Base-by-base conservation (phyloP, 331 rosid species). In the Ulmus americana region DNA sequence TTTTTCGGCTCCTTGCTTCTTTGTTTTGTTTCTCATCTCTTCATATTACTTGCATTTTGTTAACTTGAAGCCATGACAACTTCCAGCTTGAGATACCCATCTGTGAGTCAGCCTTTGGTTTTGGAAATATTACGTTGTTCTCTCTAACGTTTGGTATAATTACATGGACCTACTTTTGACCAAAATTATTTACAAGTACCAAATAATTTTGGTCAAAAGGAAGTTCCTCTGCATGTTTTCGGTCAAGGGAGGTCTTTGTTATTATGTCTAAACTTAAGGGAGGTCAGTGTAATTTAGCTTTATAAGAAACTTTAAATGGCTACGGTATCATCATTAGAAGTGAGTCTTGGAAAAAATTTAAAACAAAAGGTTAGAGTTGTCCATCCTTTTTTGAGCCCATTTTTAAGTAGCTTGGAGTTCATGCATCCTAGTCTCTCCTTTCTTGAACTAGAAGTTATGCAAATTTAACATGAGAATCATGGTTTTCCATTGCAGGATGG, bases 401-500 rank as follows among this genome's bases (percentile, higher is more conserved):
- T 13, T 7, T 12, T n/a, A 2, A 8, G 11, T 28, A 2, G 63
- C 28, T n/a, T 40, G 11, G 10, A 14, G 10, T 13, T 5, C 46
- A 59, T 6, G 7, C 15, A 41, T 42, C n/a, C 35, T 14, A 42
- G 64, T 14, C 14, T 55, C 59, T n/a, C 12, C 5, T 55, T 10
- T 28, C 59, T 28, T 28, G 35, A 28, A 28, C 39, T n/a, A 55
- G 9, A 8, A 18, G 10, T 3, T 52, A 14, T 52, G 6, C 35
- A 15, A 10, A 13, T 5, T 49, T 49, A 50, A 50, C 55, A 50
- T 50, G 7, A 50, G 18, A 14, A 15, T 28, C 3, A 14, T 41
- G 44, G 58, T 15, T 13, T 18, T 48, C 6, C 64, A 35, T 77
- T 83, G 87, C 88, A 94, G 99, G 97, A 90, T 65, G 76, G 88